Base-by-base conservation (phyloP, 148 eudicot genomes). In the Rhododendron kiyosumense region DNA sequence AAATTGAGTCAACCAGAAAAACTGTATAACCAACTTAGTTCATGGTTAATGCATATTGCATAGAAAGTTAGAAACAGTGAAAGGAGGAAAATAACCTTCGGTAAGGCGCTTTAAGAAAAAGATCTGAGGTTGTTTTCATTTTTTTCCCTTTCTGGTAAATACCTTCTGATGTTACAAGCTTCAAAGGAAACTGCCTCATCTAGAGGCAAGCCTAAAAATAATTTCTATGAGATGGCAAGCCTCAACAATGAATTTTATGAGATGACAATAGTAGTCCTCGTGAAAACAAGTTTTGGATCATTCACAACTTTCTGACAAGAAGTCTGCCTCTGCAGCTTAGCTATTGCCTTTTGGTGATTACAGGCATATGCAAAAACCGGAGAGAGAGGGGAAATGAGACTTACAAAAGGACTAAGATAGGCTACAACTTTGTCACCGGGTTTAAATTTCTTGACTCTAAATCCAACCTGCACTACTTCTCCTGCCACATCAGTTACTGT, bases 391-490 rank as follows among this genome's bases (percentile, higher is more conserved):
- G 14, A 75, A 71, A 63, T 41, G 48, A 69, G 51, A 91, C 92
- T 91, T 91, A 92, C 96, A 63, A 76, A 7, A 84, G 45, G 83
- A 78, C 82, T 63, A 65, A 93, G 88, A 30, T 87, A 12, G 38
- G 95, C 91, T 30, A 95, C 92, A 51, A 96, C 96, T 89, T 96
- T 94, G 89, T 94, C 96, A 65, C 98, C 96, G n/a, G 87, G 83
- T 86, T 96, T 92, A 79, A 93, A 92, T 48, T 91, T 92, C 46
- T 83, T 85, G 65, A 94, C 95, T 83, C 78, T 88, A 84, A 93
- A 81, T 85, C 99, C 99, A 91, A 87, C 85, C 86, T 93, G 91
- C 57, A 93, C 91, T 49, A 96, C 94, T 86, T 94, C 98, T 89
- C 99, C 99, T 17, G 98, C 98, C 65, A 94, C 81, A 88, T 94